These are phyloP conservation scores for Hypoxylon sp. DNA, from an alignment of 2,329 filamentous ascomycete genomes.

Conservation along the genomic window DNA sequence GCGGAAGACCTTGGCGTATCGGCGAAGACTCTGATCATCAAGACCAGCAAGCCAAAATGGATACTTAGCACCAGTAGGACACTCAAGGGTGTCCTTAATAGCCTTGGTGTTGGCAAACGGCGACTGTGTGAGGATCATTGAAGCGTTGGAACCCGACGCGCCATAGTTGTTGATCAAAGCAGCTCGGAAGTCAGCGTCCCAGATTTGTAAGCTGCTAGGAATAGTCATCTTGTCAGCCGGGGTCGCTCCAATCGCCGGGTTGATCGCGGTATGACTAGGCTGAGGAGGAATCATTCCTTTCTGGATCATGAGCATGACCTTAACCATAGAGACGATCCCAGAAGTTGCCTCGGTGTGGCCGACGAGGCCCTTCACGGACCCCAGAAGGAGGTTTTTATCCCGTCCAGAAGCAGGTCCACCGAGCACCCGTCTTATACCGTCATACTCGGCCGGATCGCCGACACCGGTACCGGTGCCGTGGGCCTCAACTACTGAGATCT, in stretches of 20 bases:
- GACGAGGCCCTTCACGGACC: conserved; percentile 55
- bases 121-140: conserved; percentile 50
- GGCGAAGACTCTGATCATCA: conserved; percentile 45
- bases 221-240: conserved; percentile 48
- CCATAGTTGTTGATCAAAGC: conserved; percentile 58
- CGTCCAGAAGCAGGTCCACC: conserved; percentile 50
- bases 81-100: conserved; percentile 14
- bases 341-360: conserved; percentile 55
- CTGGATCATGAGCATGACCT: conserved; percentile 54
- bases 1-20: conserved; percentile 43
- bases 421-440: conserved; percentile 50
- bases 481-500: conserved; percentile 56
- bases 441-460: conserved; percentile 55
- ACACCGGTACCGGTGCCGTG: conserved; percentile 63
- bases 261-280: conserved; percentile 53
- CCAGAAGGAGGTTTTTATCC: conserved; percentile 39
- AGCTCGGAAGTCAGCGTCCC: conserved; percentile 42
- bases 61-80: conserved; percentile 18
- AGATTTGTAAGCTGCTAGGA: conserved; percentile 36
- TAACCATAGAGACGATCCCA: conserved; percentile 53
- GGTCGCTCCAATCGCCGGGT: conserved; percentile 45
- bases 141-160: conserved; percentile 56
- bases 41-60: conserved; percentile 43
- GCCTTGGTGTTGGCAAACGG: conserved; percentile 39
- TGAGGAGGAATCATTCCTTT: conserved; percentile 53